Evolutionary conservation across 1,284 basidiomycete species (phyloP).

Genomic region (Ceratobasidium sp.): DNA sequence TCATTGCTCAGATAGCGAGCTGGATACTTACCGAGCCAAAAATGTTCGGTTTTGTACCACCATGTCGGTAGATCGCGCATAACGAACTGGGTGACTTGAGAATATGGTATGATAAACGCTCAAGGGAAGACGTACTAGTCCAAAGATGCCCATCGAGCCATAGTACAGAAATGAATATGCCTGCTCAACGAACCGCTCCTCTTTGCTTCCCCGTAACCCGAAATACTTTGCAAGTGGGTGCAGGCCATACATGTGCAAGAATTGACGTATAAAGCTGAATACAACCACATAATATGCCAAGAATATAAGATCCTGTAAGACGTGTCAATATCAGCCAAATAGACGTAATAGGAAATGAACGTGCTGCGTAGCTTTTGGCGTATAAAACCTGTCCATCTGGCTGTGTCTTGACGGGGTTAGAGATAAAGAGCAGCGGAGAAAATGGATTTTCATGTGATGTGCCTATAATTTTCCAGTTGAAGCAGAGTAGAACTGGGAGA

Average conservation of each 20-base stretch:
- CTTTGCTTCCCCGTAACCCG: constrained; percentile 71
- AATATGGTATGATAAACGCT: constrained; percentile 7
- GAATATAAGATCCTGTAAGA: constrained; percentile 74
- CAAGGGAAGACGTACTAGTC: constrained; percentile 65
- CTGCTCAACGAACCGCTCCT: constrained; percentile 88
- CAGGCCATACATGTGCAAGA: constrained; percentile 71
- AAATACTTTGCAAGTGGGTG: constrained; percentile 72
- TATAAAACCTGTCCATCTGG: constrained; percentile 66
- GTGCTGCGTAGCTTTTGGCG: constrained; percentile 66
- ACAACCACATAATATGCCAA: constrained; percentile 87
- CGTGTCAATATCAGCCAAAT: constrained; percentile 41
- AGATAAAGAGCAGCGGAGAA: constrained; percentile 73
- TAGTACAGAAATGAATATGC: constrained; percentile 87
- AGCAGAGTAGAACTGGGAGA: constrained; percentile 71
- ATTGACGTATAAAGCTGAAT: constrained; percentile 89
- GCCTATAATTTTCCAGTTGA: constrained; percentile 70
- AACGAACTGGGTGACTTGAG: constrained; percentile 62
- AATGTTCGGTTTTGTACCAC: constrained; percentile 85
- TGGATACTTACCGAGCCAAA: constrained; percentile 70
- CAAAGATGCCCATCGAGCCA: constrained; percentile 69
- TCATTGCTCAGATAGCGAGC: not conserved
- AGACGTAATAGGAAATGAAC: constrained; percentile 31
- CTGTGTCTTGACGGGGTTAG: constrained; percentile 66
- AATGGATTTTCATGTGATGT: constrained; percentile 73
- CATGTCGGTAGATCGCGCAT: constrained; percentile 87